A percentile compares a stretch with the other conserved stretches of the same genome.
Conservation (phyloP, 225 moss, liverwort and hornwort species). For the Polytrichum formosum region DNA sequence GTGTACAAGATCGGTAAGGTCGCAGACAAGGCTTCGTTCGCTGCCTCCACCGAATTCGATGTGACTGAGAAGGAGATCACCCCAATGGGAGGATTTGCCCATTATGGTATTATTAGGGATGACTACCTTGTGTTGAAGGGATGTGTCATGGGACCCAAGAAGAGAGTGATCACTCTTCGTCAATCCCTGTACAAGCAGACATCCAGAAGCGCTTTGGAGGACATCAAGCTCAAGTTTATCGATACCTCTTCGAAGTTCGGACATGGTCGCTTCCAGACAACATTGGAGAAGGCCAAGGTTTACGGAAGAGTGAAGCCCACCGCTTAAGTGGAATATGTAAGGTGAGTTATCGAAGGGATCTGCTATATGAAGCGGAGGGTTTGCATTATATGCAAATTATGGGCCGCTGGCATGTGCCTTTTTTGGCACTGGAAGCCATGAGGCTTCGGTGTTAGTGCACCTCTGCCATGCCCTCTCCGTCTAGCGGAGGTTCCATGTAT, state of each 20-base stretch:
- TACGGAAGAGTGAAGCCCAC: slow-evolving; percentile 46
- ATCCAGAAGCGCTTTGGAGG: slow-evolving; percentile 49
- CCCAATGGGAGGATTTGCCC: slow-evolving; percentile 86
- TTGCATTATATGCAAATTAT: not conserved
- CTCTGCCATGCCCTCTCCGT: slow-evolving; percentile 29
- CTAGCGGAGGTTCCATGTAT: no score
- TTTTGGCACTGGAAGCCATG: slow-evolving; percentile 1
- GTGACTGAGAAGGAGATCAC: slow-evolving; percentile 81
- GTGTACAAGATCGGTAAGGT: slow-evolving; percentile 82
- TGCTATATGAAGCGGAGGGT: not conserved
- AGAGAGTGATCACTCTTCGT: slow-evolving; percentile 51
- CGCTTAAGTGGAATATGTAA: not conserved
- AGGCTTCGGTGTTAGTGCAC: slow-evolving; percentile 20
- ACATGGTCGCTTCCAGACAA: slow-evolving; percentile 61
- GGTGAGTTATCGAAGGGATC: not conserved
- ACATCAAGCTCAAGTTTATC: slow-evolving; percentile 58
- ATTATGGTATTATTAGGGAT: slow-evolving; percentile 75
- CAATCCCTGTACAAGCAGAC: slow-evolving; percentile 59
- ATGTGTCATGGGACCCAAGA: slow-evolving; percentile 69
- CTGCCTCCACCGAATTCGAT: slow-evolving; percentile 70
- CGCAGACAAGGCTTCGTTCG: slow-evolving; percentile 35
- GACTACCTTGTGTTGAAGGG: slow-evolving; percentile 85
- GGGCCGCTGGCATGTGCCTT: slow-evolving; percentile 41
- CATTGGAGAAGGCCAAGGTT: slow-evolving; percentile 43
- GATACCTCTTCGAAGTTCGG: slow-evolving; percentile 65